Conservation (phyloP, 495 filamentous ascomycete genomes). For the Neurospora sp. region DNA sequence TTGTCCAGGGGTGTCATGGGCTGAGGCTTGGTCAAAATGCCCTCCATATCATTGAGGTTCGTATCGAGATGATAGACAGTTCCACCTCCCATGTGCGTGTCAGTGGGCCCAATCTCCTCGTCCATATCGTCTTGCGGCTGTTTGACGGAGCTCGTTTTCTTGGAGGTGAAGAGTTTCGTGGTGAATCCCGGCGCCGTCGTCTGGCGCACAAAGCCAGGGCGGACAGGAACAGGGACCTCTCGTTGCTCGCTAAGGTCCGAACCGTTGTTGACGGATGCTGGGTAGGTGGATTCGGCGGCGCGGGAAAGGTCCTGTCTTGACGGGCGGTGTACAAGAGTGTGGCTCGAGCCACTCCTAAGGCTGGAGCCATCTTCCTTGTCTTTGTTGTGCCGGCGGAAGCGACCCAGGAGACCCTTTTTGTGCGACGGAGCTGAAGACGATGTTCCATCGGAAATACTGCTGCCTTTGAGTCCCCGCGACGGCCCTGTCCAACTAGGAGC, state of each 20-base stretch:
- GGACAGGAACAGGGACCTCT: constrained; percentile 21
- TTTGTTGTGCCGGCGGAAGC: constrained; percentile 47
- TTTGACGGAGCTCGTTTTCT: constrained; percentile 30
- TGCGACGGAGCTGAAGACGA: constrained; percentile 47
- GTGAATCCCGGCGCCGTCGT: constrained; percentile 39
- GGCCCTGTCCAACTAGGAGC: constrained; percentile 59
- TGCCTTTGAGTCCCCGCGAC: constrained; percentile 32
- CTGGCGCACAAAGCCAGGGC: constrained; percentile 35
- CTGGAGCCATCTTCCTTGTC: constrained; percentile 45
- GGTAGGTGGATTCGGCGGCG: constrained; percentile 28
- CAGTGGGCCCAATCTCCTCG: constrained; percentile 34
- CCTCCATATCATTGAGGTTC: constrained; percentile 72
- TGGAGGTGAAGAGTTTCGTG: constrained; percentile 43
- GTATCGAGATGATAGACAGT: constrained; percentile 65
- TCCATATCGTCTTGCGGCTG: constrained; percentile 35
- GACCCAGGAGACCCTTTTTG: constrained; percentile 58
- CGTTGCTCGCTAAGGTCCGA: constrained; percentile 24
- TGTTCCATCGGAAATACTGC: constrained; percentile 39
- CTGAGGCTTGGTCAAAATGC: constrained; percentile 60
- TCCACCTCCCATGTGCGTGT: constrained; percentile 31
- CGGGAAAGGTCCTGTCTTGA: constrained; percentile 43
- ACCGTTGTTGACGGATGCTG: constrained; percentile 34
- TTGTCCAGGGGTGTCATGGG: constrained; percentile 52
- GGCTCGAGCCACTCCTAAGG: constrained; percentile 42
- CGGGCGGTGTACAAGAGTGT: constrained; percentile 18